phyloP scores from a whole-genome alignment of 352 stramenopile genomes.

The Saprolegnia diclina region DNA sequence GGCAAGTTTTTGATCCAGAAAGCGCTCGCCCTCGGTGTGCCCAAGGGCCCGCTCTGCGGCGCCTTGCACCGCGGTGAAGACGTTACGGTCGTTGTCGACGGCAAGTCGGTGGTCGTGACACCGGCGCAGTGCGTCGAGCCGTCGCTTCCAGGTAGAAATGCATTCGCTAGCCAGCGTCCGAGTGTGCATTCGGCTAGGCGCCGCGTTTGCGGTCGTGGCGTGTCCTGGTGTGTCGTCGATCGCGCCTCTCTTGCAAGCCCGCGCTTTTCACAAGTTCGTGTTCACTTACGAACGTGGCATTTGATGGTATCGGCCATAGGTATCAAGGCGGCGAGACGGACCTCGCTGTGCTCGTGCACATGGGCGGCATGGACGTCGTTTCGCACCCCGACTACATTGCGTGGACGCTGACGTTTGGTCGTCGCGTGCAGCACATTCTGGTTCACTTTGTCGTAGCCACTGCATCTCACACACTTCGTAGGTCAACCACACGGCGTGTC shows the following conservation, averaged over 20 bases:
- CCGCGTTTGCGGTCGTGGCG: constrained; percentile 38
- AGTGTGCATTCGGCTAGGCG: neutral
- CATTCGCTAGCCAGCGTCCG: neutral
- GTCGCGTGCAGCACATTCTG: constrained; percentile 48
- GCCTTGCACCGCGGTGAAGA: constrained; percentile 74
- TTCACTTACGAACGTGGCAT: neutral
- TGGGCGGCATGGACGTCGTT: constrained; percentile 44
- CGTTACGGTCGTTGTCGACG: constrained; percentile 58
- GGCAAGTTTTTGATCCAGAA: constrained; percentile 78
- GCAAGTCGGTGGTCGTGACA: constrained; percentile 37
- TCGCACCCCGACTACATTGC: constrained; percentile 48
- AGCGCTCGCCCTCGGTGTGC: constrained; percentile 58
- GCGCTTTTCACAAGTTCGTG: constrained; percentile 44
- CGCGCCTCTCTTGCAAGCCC: constrained; percentile 41
- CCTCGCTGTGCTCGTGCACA: constrained; percentile 59
- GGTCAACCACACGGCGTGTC: constrained; percentile 38
- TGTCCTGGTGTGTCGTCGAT: constrained; percentile 62
- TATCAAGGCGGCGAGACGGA: constrained; percentile 35
- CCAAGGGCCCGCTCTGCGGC: constrained; percentile 70
- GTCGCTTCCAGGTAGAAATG: constrained; percentile 47
- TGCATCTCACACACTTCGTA: constrained; percentile 30
- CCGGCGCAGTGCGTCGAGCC: constrained; percentile 66
- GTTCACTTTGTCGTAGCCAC: neutral
- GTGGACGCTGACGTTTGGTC: constrained; percentile 56
- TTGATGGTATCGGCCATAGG: neutral